These are phyloP conservation scores for Suhomyces bolitotheri DNA, from an alignment of 1,139 yeast genomes.

Conservation along the genomic window DNA sequence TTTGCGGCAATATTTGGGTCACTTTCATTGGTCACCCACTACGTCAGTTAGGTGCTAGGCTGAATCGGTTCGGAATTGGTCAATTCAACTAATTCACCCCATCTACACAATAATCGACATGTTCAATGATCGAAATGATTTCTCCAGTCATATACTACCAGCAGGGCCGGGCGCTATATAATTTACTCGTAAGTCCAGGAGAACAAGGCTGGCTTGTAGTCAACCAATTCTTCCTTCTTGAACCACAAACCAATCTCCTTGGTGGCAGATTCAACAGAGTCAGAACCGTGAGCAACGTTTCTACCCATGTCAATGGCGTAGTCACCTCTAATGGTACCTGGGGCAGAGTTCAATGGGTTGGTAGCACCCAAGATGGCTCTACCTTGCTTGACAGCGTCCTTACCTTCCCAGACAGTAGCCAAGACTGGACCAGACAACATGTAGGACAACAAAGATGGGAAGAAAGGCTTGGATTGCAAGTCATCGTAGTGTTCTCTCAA, in stretches of 20 bases:
- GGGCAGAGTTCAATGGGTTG: conserved; percentile 95
- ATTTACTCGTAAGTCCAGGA: conserved; percentile 92
- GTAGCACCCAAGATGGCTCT: conserved; percentile 98
- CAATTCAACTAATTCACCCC: too few species aligned
- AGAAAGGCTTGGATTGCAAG: conserved; percentile 94
- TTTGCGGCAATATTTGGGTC: too few species aligned
- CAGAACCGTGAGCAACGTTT: conserved; percentile 99
- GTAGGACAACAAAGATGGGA: conserved; percentile 93
- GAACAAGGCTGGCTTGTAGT: conserved; percentile 82
- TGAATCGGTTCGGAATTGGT: too few species aligned
- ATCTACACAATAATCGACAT: too few species aligned
- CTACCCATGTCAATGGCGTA: conserved; percentile 96
- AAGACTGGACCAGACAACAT: conserved; percentile 98
- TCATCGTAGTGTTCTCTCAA: conserved; percentile 95
- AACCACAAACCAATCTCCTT: conserved; percentile 98
- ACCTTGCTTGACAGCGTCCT: conserved; percentile 98
- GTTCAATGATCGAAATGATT: too few species aligned
- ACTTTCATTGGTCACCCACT: too few species aligned
- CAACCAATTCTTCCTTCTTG: conserved; percentile 94
- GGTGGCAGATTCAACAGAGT: conserved; percentile 96
- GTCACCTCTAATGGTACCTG: conserved; percentile 99
- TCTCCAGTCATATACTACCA: background rate
- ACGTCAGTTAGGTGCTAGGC: too few species aligned
- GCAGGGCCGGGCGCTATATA: background rate
- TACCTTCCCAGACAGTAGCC: conserved; percentile 99